Evolutionary conservation across 1,284 basidiomycete genomes (phyloP).

Genomic region (Sphagnurus paluster): DNA sequence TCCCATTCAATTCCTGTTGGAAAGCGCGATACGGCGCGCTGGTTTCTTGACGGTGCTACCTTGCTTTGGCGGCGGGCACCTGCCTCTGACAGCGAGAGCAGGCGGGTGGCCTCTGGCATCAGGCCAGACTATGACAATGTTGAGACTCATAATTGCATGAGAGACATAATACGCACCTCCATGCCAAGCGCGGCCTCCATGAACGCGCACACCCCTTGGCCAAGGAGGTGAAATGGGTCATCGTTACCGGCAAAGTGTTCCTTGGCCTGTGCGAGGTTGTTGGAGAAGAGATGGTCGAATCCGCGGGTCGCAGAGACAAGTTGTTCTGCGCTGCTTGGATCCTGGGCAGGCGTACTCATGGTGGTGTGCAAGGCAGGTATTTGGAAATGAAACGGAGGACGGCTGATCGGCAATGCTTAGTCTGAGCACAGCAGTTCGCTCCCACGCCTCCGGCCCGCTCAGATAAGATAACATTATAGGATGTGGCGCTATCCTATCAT

Average conservation of each 20-base stretch:
- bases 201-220: conserved; percentile 71
- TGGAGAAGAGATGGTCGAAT: conserved; percentile 69
- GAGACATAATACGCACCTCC: conserved; percentile 54
- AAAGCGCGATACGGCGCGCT: conserved; percentile 43
- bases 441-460: no score
- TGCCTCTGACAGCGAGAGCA: conserved; percentile 58
- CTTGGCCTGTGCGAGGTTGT: conserved; percentile 58
- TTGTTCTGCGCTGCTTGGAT: conserved; percentile 26
- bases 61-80: conserved; percentile 59
- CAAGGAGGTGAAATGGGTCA: conserved; percentile 70
- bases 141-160: background rate
- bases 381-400: background rate
- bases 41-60: conserved; percentile 34
- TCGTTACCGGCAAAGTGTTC: conserved; percentile 47
- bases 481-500: no score
- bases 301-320: conserved; percentile 56
- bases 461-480: no score
- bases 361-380: background rate
- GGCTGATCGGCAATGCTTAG: no score
- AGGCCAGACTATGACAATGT: conserved; percentile 32
- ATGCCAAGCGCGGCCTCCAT: conserved; percentile 78
- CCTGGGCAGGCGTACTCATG: no score
- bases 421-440: no score
- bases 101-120: conserved; percentile 55
- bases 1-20: conserved; percentile 71